phyloP scores from a whole-genome alignment of 2,329 filamentous ascomycete genomes.

The Hymenoscyphus fraxineus region DNA sequence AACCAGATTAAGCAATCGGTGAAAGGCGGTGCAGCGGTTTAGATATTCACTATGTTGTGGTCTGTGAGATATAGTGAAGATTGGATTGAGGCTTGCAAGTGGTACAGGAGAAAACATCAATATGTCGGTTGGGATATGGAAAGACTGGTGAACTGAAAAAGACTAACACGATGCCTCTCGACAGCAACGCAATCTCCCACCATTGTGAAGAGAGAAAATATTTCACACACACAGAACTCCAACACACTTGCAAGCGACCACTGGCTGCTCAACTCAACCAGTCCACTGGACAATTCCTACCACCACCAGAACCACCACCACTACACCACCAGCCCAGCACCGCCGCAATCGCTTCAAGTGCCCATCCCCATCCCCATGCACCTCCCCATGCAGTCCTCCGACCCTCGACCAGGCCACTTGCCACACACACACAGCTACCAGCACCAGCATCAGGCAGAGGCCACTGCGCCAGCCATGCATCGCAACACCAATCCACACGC shows the following conservation, averaged over 20 bases:
- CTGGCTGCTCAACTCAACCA: conserved; percentile 6
- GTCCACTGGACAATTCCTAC: not conserved
- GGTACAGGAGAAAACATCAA: not conserved
- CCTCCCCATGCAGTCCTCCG: conserved; percentile 8
- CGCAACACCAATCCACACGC: conserved; percentile 6
- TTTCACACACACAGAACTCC: conserved; percentile 7
- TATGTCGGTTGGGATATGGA: no score
- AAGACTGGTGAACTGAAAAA: not conserved
- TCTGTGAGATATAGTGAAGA: not conserved
- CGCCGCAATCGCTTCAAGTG: conserved; percentile 9
- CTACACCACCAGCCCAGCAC: not conserved
- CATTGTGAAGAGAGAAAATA: conserved; percentile 15
- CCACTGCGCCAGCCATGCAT: conserved; percentile 14
- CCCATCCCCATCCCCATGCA: no score
- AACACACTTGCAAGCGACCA: conserved; percentile 11
- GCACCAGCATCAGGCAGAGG: conserved; percentile 18
- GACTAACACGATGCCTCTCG: not conserved
- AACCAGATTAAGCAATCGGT: not conserved
- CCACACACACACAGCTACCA: conserved; percentile 6
- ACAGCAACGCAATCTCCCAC: conserved; percentile 11
- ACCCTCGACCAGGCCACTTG: not conserved
- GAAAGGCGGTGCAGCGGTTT: not conserved
- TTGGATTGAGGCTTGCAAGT: not conserved
- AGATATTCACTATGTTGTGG: not conserved
- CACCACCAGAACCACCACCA: not conserved